A percentile compares a stretch with the other conserved stretches of the same genome.
Conservation (phyloP, 1,284 basidiomycete genomes). For the Cerrena zonata region DNA sequence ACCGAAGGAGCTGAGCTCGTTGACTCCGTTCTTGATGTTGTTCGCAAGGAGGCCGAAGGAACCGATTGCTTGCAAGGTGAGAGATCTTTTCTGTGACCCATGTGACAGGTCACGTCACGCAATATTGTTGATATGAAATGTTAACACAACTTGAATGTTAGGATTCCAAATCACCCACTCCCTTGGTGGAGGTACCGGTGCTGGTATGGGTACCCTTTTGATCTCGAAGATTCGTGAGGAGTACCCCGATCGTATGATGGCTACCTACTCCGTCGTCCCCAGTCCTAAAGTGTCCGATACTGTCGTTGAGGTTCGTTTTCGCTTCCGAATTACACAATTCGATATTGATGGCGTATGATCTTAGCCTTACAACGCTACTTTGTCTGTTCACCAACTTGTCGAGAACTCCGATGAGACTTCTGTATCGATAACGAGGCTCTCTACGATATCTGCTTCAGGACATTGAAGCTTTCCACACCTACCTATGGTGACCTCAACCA, state of each 20-base stretch:
- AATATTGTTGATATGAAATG: slow-evolving; percentile 10
- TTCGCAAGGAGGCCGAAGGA: slow-evolving; percentile 84
- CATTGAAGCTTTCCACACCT: slow-evolving; percentile 88
- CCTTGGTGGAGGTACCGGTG: slow-evolving; percentile 93
- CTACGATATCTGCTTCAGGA: slow-evolving; percentile 97
- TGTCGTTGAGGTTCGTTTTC: slow-evolving; percentile 83
- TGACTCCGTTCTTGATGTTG: slow-evolving; percentile 85
- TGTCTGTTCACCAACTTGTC: slow-evolving; percentile 91
- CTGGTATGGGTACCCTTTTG: slow-evolving; percentile 86
- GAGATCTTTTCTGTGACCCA: slow-evolving; percentile 18
- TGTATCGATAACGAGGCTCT: slow-evolving; percentile 98
- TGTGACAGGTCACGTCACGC: slow-evolving; percentile 13
- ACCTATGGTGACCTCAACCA: slow-evolving; percentile 97
- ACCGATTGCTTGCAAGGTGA: slow-evolving; percentile 89
- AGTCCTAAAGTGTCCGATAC: slow-evolving; percentile 96
- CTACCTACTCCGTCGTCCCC: slow-evolving; percentile 93
- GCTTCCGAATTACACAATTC: too few relatives aligned
- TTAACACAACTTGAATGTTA: slow-evolving; percentile 20
- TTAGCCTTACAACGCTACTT: slow-evolving; percentile 91
- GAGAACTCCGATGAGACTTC: slow-evolving; percentile 97
- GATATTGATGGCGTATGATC: too few relatives aligned
- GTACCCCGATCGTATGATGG: slow-evolving; percentile 95
- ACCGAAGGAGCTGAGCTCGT: slow-evolving; percentile 95
- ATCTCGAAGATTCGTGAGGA: slow-evolving; percentile 91
- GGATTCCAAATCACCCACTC: slow-evolving; percentile 97